phyloP scores from a whole-genome alignment of 306 rosid genomes.

The Sophora flavescens region DNA sequence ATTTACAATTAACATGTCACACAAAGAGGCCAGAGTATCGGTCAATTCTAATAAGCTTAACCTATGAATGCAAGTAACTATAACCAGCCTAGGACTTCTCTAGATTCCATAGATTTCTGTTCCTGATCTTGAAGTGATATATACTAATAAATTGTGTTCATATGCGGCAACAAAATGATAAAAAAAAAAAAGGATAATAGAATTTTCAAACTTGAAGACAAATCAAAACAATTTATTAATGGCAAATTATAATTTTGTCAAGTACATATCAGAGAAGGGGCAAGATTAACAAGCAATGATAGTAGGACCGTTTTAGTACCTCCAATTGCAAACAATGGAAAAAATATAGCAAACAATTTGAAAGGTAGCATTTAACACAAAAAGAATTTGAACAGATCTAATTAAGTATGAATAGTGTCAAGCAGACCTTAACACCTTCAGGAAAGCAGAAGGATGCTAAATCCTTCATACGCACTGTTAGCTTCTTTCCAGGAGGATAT shows the following conservation, averaged over 20 bases:
- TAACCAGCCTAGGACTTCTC: conserved; percentile 12
- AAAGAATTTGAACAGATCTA: conserved; percentile 12
- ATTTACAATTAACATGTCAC: conserved; percentile 25
- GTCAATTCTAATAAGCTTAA: conserved; percentile 11
- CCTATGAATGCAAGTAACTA: conserved; percentile 31
- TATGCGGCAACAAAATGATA: conserved; percentile 8
- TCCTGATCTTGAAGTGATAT: neutral
- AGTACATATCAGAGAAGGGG: neutral
- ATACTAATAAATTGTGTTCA: conserved; percentile 10
- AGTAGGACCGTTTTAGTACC: neutral
- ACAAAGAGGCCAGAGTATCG: conserved; percentile 18
- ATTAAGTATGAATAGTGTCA: conserved; percentile 36
- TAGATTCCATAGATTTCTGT: conserved; percentile 33
- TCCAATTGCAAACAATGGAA: neutral
- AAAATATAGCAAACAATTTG: conserved; percentile 30
- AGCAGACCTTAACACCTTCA: conserved; percentile 81
- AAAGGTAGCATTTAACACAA: conserved; percentile 27
- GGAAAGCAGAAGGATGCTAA: conserved; percentile 92
- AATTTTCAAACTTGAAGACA: neutral
- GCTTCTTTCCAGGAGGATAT: conserved; percentile 83
- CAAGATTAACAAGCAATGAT: neutral
- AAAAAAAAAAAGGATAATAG: neutral
- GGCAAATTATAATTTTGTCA: conserved; percentile 1
- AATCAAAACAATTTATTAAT: neutral
- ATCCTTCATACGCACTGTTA: conserved; percentile 75